Evolutionary conservation across 768 basidiomycete species (phyloP), one percentile per base, ranked within the genome.

Genomic region (Sistotremastrum suecicum): DNA sequence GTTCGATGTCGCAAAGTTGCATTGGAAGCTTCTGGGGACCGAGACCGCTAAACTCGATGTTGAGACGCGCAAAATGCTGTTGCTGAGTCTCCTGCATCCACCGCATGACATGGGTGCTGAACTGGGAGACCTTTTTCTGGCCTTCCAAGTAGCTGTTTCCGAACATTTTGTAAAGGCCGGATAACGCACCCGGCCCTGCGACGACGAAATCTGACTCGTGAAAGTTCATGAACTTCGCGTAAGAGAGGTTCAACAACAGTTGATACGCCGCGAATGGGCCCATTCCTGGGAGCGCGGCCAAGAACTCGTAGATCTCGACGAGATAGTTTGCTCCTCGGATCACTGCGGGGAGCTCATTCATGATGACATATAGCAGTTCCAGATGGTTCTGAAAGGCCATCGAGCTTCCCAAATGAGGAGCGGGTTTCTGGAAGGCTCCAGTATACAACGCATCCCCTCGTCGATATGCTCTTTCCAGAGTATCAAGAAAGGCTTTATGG

Each of bases 231-330:
- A 57, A 50, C 8, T 62, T 50, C 29, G 61, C 56, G 57, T 82
- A 82, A 7, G 74, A 72, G 28, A 81, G 63, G 48, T 71, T 72
- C 42, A 79, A 59, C 42, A 80, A 60, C 35, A 80, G 73, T 57
- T 88, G 85, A 56, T 76, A 83, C 0, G 78, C 69, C 34, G 71
- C 76, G 58, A 88, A 88, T 32, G 71, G 70, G n/a, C 78, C 84
- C 72, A 86, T 75, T 51, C 80, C 72, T 0, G 76, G 83, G 53
- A 74, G 84, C 3, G 70, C 65, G 29, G 65, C 61, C 30, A 66
- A 51, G 20, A 56, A 50, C 41, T 78, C 75, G 53, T 71, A 84
- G 28, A 82, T 67, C 50, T 88, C 79, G 20, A 67, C 73, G 53
- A 83, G 53, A 49, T 76, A 73, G 41, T 66, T 54, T n/a, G 58